Evolutionary conservation across 768 basidiomycete genomes (phyloP).

Genomic region (Kwoniella shandongensis): DNA sequence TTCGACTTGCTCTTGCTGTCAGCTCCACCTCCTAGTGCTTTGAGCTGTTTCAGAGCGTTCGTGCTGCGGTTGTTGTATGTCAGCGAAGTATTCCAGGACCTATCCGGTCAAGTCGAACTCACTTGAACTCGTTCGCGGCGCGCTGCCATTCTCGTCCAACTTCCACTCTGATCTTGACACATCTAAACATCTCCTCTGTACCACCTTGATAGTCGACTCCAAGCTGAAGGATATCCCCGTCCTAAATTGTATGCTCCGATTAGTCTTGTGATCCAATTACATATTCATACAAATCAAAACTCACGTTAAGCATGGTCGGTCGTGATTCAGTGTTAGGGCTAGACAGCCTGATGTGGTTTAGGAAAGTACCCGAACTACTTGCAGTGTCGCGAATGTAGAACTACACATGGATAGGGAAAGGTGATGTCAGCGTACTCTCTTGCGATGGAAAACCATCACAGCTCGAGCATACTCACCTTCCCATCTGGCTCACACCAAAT

Average conservation of each 20-base stretch:
- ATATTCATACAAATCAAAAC: not conserved
- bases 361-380: slow-evolving; percentile 84
- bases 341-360: slow-evolving; percentile 89
- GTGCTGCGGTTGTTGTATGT: slow-evolving; percentile 46
- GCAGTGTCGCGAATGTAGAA: slow-evolving; percentile 91
- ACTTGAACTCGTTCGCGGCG: slow-evolving; percentile 89
- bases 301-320: slow-evolving; percentile 67
- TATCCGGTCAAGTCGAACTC: slow-evolving; percentile 38
- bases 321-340: slow-evolving; percentile 77
- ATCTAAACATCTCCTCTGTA: slow-evolving; percentile 93
- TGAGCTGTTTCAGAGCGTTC: slow-evolving; percentile 74
- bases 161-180: slow-evolving; percentile 93
- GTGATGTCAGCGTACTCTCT: not conserved
- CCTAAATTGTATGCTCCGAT: slow-evolving; percentile 49
- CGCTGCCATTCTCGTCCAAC: slow-evolving; percentile 88
- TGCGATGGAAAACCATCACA: not conserved
- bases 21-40: slow-evolving; percentile 53
- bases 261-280: not conserved
- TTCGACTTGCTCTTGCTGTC: slow-evolving; percentile 24
- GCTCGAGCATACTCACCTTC: slow-evolving; percentile 46
- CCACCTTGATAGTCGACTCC: slow-evolving; percentile 98
- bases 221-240: slow-evolving; percentile 90
- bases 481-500: slow-evolving; percentile 67
- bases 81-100: not conserved
- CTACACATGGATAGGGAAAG: slow-evolving; percentile 44